Conservation (phyloP, 1,284 basidiomycete genomes). For the Apiotrichum veenhuisii region DNA sequence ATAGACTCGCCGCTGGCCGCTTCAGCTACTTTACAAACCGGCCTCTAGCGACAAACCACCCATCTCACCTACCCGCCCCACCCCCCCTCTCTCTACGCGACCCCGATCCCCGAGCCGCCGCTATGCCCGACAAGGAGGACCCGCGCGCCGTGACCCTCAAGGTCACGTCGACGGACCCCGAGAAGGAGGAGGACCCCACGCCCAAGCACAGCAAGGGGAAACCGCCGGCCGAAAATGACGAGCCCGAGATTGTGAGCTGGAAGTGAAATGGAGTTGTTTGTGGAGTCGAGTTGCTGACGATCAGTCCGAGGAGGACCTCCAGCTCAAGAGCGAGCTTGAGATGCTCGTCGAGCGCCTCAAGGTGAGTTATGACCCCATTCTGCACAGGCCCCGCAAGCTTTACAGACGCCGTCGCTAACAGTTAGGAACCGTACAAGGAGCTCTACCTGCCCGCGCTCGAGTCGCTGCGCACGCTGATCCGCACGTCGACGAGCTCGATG, state of each 20-base stretch:
- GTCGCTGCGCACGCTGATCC: constrained; percentile 86
- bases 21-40: no score
- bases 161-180: constrained; percentile 51
- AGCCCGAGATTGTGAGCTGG: constrained; percentile 73
- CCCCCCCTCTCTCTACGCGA: no score
- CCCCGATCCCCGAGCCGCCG: not conserved
- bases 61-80: not conserved
- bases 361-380: no score
- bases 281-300: constrained; percentile 16
- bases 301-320: constrained; percentile 91
- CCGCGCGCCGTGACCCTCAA: constrained; percentile 41
- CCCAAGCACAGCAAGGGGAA: constrained; percentile 50
- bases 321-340: constrained; percentile 91
- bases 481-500: constrained; percentile 98
- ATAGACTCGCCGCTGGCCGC: not conserved
- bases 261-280: no score
- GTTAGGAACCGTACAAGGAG: constrained; percentile 76
- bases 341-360: constrained; percentile 95
- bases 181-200: constrained; percentile 50
- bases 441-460: constrained; percentile 90
- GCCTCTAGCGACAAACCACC: no score
- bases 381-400: not conserved
- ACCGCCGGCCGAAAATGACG: constrained; percentile 53
- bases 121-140: constrained; percentile 28
- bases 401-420: constrained; percentile 7